Percentiles rank a stretch among this genome's conserved stretches.
Evolutionary conservation across 805 yeast genomes (phyloP).

Genomic region (Yamadazyma endophytica): DNA sequence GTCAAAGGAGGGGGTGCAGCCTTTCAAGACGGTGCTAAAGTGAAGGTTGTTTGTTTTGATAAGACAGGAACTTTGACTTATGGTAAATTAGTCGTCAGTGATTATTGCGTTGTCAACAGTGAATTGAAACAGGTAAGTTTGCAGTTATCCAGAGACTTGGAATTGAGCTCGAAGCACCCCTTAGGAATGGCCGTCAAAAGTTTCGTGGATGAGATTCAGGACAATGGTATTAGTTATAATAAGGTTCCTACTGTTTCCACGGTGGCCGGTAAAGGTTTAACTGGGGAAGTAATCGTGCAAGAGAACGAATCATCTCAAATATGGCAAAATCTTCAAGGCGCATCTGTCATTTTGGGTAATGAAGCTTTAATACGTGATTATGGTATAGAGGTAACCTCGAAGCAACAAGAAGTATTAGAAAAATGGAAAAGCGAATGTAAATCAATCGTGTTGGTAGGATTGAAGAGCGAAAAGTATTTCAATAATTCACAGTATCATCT

Average conservation of each 20-base stretch:
- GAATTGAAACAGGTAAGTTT: constrained; percentile 20
- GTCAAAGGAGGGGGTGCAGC: constrained; percentile 83
- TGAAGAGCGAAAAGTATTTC: constrained; percentile 25
- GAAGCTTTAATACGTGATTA: constrained; percentile 53
- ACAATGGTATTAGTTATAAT: constrained; percentile 24
- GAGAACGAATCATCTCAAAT: constrained; percentile 12
- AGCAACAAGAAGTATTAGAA: constrained; percentile 28
- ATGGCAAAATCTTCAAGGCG: constrained; percentile 32
- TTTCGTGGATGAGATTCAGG: constrained; percentile 25
- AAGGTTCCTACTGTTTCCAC: constrained; percentile 48
- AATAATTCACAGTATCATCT: constrained; percentile 29
- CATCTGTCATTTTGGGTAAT: constrained; percentile 51
- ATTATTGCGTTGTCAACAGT: constrained; percentile 31
- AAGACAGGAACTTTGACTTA: constrained; percentile 78
- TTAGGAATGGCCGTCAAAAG: constrained; percentile 53
- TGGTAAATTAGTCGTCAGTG: constrained; percentile 56
- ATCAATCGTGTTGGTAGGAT: constrained; percentile 56
- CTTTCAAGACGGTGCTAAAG: constrained; percentile 67
- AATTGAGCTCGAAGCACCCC: constrained; percentile 65
- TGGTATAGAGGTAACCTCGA: constrained; percentile 32
- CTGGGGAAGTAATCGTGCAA: constrained; percentile 35
- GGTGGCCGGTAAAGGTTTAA: constrained; percentile 58
- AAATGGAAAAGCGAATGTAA: constrained; percentile 63
- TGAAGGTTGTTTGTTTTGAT: constrained; percentile 67
- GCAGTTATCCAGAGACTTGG: constrained; percentile 57